A percentile compares a stretch with the other conserved stretches of the same genome.
phyloP scores from a whole-genome alignment of 176 grass and related monocot species.

The Leersia perrieri region DNA sequence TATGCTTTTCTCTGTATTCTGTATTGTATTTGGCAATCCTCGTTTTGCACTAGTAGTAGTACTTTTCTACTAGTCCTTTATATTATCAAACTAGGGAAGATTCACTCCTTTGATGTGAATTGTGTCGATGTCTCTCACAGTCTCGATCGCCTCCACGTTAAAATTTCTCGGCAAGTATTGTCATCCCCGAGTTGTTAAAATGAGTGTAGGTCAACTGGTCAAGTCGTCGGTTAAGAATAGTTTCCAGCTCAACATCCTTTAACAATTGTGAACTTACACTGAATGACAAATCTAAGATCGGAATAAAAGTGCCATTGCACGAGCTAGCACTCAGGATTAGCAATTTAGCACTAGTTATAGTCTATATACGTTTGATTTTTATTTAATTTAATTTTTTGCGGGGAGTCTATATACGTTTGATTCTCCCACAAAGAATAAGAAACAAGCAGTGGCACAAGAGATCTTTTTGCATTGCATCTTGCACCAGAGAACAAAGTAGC shows the following conservation, averaged over 20 bases:
- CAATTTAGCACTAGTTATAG: no score
- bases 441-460: background rate
- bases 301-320: background rate
- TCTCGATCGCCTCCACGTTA: background rate
- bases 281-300: background rate
- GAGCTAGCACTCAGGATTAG: background rate
- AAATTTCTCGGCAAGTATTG: background rate
- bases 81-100: background rate
- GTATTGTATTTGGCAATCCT: background rate
- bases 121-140: background rate
- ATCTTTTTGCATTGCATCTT: background rate
- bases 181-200: background rate
- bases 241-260: background rate
- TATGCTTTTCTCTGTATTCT: background rate
- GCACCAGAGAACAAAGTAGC: background rate
- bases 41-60: background rate
- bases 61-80: background rate
- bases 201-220: background rate
- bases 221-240: background rate
- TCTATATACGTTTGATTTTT: no score
- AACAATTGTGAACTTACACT: background rate
- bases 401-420: background rate
- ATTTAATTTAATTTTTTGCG: no score
- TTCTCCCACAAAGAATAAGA: background rate
- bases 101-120: background rate